A percentile compares a stretch with the other conserved stretches of the same genome.
These are phyloP conservation scores for Micractinium sp. DNA, from an alignment of 139 green algal genomes.

Conservation along the genomic window DNA sequence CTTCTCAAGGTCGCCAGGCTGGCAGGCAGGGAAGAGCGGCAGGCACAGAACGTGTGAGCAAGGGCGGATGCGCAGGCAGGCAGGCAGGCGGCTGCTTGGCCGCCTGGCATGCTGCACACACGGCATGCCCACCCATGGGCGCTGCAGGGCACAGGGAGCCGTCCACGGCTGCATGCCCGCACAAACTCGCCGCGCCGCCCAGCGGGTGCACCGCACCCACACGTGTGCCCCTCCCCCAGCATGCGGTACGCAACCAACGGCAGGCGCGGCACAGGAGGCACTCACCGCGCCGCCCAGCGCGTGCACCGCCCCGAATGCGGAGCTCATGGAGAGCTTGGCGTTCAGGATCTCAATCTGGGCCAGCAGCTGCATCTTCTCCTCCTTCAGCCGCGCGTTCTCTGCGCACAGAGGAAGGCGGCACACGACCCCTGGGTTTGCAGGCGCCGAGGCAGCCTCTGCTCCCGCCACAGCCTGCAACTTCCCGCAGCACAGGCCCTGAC, in stretches of 20 bases:
- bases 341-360: conserved; percentile 46
- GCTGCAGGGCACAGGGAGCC: too few relatives aligned
- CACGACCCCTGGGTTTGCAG: too few relatives aligned
- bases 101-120: neutral
- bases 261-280: neutral
- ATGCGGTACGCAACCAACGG: neutral
- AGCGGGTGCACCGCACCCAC: neutral
- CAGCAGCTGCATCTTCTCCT: conserved; percentile 40
- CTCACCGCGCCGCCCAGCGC: conserved; percentile 6
- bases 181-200: neutral
- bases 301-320: conserved; percentile 14
- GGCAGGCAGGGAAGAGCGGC: neutral
- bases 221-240: neutral
- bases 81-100: neutral
- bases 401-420: neutral
- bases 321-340: conserved; percentile 44
- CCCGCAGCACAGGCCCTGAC: too few relatives aligned
- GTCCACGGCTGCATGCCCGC: neutral
- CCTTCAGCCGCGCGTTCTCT: conserved; percentile 33
- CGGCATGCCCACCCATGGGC: too few relatives aligned
- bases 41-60: neutral
- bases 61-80: neutral
- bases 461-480: too few relatives aligned
- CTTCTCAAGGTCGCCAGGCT: neutral
- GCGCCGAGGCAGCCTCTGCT: too few relatives aligned